Base-by-base conservation (phyloP, 176 grass and related monocot genomes). In the Carex myosuroides region DNA sequence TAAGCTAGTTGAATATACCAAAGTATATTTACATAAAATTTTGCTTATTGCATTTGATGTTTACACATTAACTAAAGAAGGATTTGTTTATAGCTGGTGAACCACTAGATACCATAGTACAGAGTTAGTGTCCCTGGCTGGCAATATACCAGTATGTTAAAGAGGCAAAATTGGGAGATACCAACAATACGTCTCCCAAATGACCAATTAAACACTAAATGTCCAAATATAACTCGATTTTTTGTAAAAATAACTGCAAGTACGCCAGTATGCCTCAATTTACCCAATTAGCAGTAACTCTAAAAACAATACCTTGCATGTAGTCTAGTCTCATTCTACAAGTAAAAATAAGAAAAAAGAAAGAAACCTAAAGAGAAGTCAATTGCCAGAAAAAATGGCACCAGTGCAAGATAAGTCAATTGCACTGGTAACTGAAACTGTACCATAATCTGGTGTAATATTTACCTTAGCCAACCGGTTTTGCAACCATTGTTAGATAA, bases 281-380 rank as follows among this genome's bases (percentile, higher is more conserved):
- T 52, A 52, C 22, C 1, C 21, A 75, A 18, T 6, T 14, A 18
- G 32, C 14, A 75, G 9, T 8, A 75, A 9, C 17, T n/a, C 68
- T 42, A 42, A 53, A 53, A 44, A 53, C 54, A 6, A 29, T 6
- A 50, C 20, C 8, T 70, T 20, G 46, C n/a, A 52, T 75, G 42
- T 53, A 75, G 10, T 75, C 70, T 39, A 39, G 9, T 75, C 70
- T 81, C 79, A 59, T 20, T 81, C 56, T 81, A n/a, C 24, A 52
- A 24, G 24, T 64, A 62, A 24, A 22, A 62, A 10, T 3, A 70
- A 70, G 39, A 33, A 3, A 63, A 39, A n/a, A 63, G 13, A 81
- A 64, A 8, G 0, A 13, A 79, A 53, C 24, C 14, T 3, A 13
- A 85, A 63, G 46, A 53, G 60, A 22, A 64, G 8, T 59, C 7